Base-by-base conservation (phyloP, 1,284 basidiomycete species). In the Cryptococcus sp. region DNA sequence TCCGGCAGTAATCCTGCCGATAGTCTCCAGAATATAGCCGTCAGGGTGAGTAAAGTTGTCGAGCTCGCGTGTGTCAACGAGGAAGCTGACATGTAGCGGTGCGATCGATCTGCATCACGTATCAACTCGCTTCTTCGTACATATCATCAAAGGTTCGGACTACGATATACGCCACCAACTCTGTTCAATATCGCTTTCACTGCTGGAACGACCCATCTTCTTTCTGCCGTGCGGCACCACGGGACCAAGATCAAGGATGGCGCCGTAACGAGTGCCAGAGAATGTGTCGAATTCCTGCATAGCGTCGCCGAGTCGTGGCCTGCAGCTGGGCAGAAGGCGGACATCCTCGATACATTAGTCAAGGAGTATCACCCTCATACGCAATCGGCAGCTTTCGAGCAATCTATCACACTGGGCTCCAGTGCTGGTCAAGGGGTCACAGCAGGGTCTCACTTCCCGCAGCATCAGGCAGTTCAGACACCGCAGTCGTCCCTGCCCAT, bases 101-200 rank as follows among this genome's bases (percentile, higher is more conserved):
- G 84, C 67, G 81, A 82, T 60, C 78, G 78, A 13, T 82, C 83
- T 0, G 83, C 83, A 1, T 78, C 81, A 39, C 81, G 83, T 51
- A 83, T 84, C 54, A 80, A 85, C 71, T 77, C 81, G 10, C 76
- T 85, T 1, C 72, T 82, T 7, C 76, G 72, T 2, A 79, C 79
- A 3, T 85, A 81, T 79, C 77, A 79, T 44, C 66, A 69, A 14
- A 75, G 80, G 16, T 84, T 83, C 62, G 77, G 77, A 1, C 70
- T 85, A 3, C 81, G 83, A 22, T 83, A 80, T 58, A 75, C 78
- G 19, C 81, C 84, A 1, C 78, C 84, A 49, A 83, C 82, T 11
- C 72, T 83, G 46, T 77, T 83, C 41, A 83, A 85, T 62, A 79
- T 81, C 39, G 75, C 81, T 40, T 86, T 85, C 66, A 80, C 80